Conservation (phyloP, 2,329 filamentous ascomycete species). For the Aspergillus sergii region DNA sequence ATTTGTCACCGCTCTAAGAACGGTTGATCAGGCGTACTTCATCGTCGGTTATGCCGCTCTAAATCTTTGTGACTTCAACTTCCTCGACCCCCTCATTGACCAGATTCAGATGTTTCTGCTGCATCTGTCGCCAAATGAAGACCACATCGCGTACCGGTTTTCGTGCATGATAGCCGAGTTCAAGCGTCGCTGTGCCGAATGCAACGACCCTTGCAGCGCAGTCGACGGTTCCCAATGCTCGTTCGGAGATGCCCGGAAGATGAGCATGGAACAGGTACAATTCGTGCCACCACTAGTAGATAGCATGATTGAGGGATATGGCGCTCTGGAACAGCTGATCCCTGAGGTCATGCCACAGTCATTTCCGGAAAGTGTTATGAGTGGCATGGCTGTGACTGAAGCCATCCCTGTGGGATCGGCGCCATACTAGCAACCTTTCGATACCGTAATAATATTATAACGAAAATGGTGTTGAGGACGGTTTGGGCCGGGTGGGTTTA, state of each 20-base stretch:
- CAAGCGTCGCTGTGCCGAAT: constrained; percentile 31
- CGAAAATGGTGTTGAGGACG: neutral
- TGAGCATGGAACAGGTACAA: constrained; percentile 26
- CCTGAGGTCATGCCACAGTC: constrained; percentile 20
- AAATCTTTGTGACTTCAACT: constrained; percentile 38
- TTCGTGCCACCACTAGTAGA: constrained; percentile 28
- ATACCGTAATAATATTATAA: neutral
- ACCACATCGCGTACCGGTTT: constrained; percentile 37
- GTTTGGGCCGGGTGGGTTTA: neutral
- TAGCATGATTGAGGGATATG: constrained; percentile 27
- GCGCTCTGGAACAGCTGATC: constrained; percentile 29
- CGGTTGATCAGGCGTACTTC: constrained; percentile 37
- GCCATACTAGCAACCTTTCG: neutral
- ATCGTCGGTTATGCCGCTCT: constrained; percentile 38
- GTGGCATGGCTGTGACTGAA: constrained; percentile 13
- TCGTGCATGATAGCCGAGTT: constrained; percentile 35
- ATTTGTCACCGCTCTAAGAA: constrained; percentile 28
- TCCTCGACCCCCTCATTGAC: constrained; percentile 35
- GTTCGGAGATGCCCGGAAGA: constrained; percentile 20
- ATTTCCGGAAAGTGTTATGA: constrained; percentile 14
- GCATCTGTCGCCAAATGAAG: constrained; percentile 34
- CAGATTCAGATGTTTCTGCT: constrained; percentile 37
- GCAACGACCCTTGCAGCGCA: constrained; percentile 18
- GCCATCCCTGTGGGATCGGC: constrained; percentile 8
- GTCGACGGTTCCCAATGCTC: constrained; percentile 21